Evolutionary conservation across 345 rosid species (phyloP), one percentile per base, ranked within the genome.

Genomic region (Citrus medica): DNA sequence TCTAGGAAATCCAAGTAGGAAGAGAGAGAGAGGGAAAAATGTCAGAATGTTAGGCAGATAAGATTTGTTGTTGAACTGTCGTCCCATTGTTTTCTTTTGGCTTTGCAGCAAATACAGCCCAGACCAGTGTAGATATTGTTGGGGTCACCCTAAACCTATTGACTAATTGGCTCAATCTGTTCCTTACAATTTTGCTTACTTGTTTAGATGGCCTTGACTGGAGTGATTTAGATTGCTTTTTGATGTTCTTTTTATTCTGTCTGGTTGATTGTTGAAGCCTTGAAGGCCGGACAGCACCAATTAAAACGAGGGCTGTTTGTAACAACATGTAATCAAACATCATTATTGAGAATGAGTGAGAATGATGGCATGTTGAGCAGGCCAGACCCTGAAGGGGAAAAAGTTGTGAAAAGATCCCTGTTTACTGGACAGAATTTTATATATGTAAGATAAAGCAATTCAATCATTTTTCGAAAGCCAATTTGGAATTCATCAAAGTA

Each of bases 1-100:
- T 84, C 84, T 12, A 89, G 83, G 82, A 90, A 84, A 80, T 65
- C 93, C 12, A 91, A 91, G 84, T 89, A 27, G 51, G 67, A 17
- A 13, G 1, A 33, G 22, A 64, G 8, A 42, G 33, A 56, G 8
- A 42, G 33, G 35, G 22, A 28, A 16, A 24, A 32, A 4, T 25
- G 33, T 48, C 28, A n/a, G 40, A 8, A 56, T 7, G 8, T 13
- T 12, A 42, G 48, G 51, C 51, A 13, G 51, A 63, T 6, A 40
- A 27, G 42, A 32, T 48, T 28, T 62, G 58, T 19, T 64, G 72
- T 42, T 74, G 21, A 63, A 74, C 13, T 46, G 51, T 46, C 51
- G 51, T 46, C 51, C 51, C 51, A 46, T 46, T 46, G 51, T 13
- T 46, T 46, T 46, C 16, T 46, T 46, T 46, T 3, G 48, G 51